Evolutionary conservation across 768 basidiomycete species (phyloP).

Genomic region (Obba rivulosa): DNA sequence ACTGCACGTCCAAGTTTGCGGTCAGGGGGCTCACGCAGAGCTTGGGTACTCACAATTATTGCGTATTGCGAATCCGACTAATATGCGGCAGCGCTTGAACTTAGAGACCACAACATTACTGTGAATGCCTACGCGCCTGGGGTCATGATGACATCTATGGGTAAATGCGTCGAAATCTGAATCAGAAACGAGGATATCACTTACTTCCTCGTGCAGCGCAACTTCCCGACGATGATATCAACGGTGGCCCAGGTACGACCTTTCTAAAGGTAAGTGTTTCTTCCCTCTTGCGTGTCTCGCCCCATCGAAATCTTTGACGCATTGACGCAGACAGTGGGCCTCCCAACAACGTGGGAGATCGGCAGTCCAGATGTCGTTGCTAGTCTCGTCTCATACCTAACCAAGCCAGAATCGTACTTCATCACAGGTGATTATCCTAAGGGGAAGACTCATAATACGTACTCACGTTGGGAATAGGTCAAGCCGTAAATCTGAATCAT

Average conservation of each 20-base stretch:
- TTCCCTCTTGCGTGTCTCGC: no score
- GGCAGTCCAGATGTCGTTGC: constrained; percentile 13
- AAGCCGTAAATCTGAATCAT: no score
- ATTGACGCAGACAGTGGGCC: constrained; percentile 1
- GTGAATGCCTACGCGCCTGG: constrained; percentile 25
- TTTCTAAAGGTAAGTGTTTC: not conserved
- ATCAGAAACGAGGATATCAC: no score
- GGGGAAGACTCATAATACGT: no score
- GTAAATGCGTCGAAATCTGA: not conserved
- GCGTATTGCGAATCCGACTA: not conserved
- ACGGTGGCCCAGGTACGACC: constrained; percentile 5
- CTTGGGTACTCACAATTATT: constrained; percentile 5
- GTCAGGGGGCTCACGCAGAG: constrained; percentile 20
- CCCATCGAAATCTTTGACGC: not conserved
- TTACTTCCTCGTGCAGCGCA: not conserved
- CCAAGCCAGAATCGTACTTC: constrained; percentile 15
- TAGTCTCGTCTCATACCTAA: constrained; percentile 17
- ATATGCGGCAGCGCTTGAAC: constrained; percentile 15
- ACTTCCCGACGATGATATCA: constrained; percentile 4
- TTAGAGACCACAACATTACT: constrained; percentile 17
- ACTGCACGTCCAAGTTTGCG: constrained; percentile 22
- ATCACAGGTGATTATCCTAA: constrained; percentile 9
- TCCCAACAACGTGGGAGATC: not conserved
- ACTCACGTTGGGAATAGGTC: no score
- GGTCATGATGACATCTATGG: constrained; percentile 14